These are phyloP conservation scores for Leccinum subgranulosum DNA, from an alignment of 768 basidiomycete genomes.

Conservation along the genomic window DNA sequence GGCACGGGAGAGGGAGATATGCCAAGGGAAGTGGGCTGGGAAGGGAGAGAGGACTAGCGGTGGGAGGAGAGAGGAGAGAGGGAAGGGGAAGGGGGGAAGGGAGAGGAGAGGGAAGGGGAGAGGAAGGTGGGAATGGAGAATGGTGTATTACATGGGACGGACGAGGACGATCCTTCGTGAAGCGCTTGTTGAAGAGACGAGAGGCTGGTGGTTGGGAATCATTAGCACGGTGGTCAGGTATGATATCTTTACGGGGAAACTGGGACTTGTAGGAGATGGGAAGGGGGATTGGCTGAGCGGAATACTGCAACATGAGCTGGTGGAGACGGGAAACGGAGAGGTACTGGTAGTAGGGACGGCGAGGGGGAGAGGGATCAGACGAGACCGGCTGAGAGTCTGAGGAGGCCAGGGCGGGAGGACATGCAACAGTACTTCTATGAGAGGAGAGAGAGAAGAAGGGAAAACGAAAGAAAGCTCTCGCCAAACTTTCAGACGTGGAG, in stretches of 20 bases:
- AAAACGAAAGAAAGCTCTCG: slow-evolving; percentile 20
- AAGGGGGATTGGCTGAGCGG: slow-evolving; percentile 33
- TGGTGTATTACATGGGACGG: slow-evolving; percentile 7
- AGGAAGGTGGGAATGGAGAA: slow-evolving; percentile 14
- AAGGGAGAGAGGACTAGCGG: slow-evolving; percentile 33
- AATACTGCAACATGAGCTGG: slow-evolving; percentile 60
- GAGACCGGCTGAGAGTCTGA: slow-evolving; percentile 43
- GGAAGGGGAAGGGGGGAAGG: slow-evolving; percentile 32
- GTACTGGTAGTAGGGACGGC: slow-evolving; percentile 31
- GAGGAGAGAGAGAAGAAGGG: neutral
- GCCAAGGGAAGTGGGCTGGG: slow-evolving; percentile 34
- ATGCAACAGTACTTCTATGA: slow-evolving; percentile 23
- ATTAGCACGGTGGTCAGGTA: slow-evolving; percentile 28
- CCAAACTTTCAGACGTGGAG: slow-evolving; percentile 22
- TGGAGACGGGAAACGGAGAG: slow-evolving; percentile 28
- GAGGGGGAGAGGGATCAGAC: slow-evolving; percentile 43
- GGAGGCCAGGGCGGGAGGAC: slow-evolving; percentile 24
- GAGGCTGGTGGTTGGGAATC: slow-evolving; percentile 21
- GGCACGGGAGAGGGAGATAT: slow-evolving; percentile 31
- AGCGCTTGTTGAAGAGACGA: slow-evolving; percentile 34
- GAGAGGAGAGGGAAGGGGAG: slow-evolving; percentile 22
- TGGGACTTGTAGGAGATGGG: slow-evolving; percentile 31
- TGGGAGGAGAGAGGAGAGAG: slow-evolving; percentile 26
- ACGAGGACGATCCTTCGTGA: slow-evolving; percentile 31
- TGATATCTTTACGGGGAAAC: slow-evolving; percentile 31